phyloP scores from a whole-genome alignment of 495 filamentous ascomycete genomes.

The Staphylotrichum tortipilum region DNA sequence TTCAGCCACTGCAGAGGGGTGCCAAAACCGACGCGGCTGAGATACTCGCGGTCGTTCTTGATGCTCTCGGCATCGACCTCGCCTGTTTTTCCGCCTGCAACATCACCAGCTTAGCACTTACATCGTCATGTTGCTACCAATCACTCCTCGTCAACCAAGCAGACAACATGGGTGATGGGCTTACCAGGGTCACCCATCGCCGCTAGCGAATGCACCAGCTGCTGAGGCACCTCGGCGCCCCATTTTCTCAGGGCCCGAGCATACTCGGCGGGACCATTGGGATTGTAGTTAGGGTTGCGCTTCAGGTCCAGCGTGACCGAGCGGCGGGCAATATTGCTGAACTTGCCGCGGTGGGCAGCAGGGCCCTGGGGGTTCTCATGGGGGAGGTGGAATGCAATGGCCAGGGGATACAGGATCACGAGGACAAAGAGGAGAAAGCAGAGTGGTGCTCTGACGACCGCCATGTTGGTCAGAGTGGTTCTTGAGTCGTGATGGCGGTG shows the following conservation, averaged over 20 bases:
- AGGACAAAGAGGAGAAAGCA: no score
- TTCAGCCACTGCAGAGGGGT: conserved; percentile 57
- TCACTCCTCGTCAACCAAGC: no score
- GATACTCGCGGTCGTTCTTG: conserved; percentile 49
- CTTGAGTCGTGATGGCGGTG: no score
- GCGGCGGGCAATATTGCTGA: background rate
- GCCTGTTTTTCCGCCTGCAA: no score
- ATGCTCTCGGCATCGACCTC: conserved; percentile 9
- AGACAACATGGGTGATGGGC: background rate
- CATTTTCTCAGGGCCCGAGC: conserved; percentile 18
- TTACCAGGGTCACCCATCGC: background rate
- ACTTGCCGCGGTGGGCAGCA: no score
- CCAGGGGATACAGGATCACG: no score
- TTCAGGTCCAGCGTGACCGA: conserved; percentile 8
- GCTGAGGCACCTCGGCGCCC: conserved; percentile 5
- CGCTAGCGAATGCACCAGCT: background rate
- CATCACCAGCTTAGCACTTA: no score
- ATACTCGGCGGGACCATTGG: conserved; percentile 20
- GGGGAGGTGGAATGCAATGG: no score
- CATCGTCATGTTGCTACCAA: no score
- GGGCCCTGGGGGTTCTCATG: no score
- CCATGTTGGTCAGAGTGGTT: no score
- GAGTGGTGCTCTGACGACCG: no score
- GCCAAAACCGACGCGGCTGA: conserved; percentile 57
- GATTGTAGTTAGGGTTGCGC: conserved; percentile 13